These are phyloP conservation scores for grape (Vitis vinifera) DNA, from an alignment of 164 flowering plant species.

Conservation along the genomic window DNA sequence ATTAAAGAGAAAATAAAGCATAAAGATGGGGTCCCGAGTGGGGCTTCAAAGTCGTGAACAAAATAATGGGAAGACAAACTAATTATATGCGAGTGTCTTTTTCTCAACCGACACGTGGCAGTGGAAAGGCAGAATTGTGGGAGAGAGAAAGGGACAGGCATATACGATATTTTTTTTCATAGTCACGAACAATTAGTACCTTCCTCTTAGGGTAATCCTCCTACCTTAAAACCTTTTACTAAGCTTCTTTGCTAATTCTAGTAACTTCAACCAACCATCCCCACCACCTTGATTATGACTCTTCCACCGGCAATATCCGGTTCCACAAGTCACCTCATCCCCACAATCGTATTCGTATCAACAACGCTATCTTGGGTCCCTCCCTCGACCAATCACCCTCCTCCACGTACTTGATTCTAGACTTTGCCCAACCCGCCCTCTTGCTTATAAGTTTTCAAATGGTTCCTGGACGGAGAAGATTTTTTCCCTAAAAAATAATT, in stretches of 20 bases:
- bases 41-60: too few species aligned
- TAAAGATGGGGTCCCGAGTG: too few species aligned
- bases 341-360: not conserved
- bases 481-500: too few species aligned
- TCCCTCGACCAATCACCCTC: not conserved
- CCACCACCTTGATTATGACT: conserved; percentile 11
- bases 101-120: too few species aligned
- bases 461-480: too few species aligned
- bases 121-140: too few species aligned
- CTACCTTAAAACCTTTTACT: conserved; percentile 20
- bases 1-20: too few species aligned
- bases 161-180: not conserved
- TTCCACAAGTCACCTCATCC: not conserved
- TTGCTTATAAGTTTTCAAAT: too few species aligned
- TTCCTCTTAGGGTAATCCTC: conserved; percentile 31
- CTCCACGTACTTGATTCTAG: conserved; percentile 1
- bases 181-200: conserved; percentile 5
- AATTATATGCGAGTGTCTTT: too few species aligned
- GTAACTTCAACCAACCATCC: conserved; percentile 17
- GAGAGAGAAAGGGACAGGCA: too few species aligned
- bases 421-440: not conserved
- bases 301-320: conserved; percentile 17
- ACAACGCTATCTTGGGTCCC: too few species aligned
- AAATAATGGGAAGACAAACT: too few species aligned
- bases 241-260: conserved; percentile 15